Conservation (phyloP, 495 filamentous ascomycete species). For the Penicillium arizonense region DNA sequence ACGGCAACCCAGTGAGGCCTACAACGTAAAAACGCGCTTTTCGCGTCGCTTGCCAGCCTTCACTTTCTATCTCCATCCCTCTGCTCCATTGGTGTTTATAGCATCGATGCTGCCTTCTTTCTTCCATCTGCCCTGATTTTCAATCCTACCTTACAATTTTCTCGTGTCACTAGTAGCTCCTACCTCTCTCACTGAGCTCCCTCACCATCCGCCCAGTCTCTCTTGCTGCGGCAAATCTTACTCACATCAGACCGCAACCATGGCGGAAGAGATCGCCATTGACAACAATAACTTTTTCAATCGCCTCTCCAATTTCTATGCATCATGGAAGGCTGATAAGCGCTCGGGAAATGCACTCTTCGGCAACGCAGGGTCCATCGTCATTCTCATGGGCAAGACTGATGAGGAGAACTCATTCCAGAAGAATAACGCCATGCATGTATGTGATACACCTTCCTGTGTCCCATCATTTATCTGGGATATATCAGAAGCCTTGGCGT, state of each 20-base stretch:
- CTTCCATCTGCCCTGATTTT: background rate
- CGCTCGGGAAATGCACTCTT: slow-evolving; percentile 75
- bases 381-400: slow-evolving; percentile 91
- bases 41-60: slow-evolving; percentile 22
- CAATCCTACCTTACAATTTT: background rate
- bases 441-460: slow-evolving; percentile 44
- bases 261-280: slow-evolving; percentile 77
- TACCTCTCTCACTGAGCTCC: background rate
- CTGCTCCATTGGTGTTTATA: background rate
- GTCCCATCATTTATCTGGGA: background rate
- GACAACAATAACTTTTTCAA: slow-evolving; percentile 89
- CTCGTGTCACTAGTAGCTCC: background rate
- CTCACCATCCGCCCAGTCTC: background rate
- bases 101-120: background rate
- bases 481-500: background rate
- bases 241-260: slow-evolving; percentile 25
- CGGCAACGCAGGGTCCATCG: slow-evolving; percentile 76
- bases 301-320: slow-evolving; percentile 79
- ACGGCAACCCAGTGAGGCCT: slow-evolving; percentile 15
- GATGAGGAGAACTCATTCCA: slow-evolving; percentile 79
- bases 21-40: slow-evolving; percentile 28
- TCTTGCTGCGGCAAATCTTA: slow-evolving; percentile 18
- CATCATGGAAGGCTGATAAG: slow-evolving; percentile 94
- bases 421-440: slow-evolving; percentile 95
- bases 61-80: slow-evolving; percentile 4